Conservation (phyloP, 2,329 filamentous ascomycete genomes). For the Triangularia setosa region DNA sequence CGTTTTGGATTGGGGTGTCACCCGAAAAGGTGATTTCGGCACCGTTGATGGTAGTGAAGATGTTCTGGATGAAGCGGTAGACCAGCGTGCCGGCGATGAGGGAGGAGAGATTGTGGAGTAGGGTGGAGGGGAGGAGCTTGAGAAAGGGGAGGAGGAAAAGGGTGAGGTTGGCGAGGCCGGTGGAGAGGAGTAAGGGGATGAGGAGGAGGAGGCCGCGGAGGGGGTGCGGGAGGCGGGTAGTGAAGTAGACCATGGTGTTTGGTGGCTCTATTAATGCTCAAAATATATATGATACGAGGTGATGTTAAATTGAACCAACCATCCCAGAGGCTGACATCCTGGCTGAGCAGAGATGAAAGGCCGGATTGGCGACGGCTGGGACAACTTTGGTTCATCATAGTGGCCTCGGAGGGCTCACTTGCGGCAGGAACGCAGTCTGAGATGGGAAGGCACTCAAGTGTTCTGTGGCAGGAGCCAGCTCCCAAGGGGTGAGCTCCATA, state of each 20-base stretch:
- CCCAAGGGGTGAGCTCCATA: too few relatives aligned
- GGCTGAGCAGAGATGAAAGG: background rate
- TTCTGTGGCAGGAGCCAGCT: background rate
- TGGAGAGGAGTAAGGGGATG: slow-evolving; percentile 50
- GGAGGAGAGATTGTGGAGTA: slow-evolving; percentile 51
- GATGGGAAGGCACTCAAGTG: background rate
- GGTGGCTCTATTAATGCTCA: background rate
- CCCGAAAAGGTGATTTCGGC: slow-evolving; percentile 52
- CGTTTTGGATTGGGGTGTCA: slow-evolving; percentile 46
- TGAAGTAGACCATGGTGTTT: background rate
- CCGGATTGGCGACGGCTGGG: background rate
- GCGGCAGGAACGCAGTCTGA: background rate
- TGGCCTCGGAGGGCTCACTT: background rate
- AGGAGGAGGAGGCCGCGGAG: slow-evolving; percentile 42
- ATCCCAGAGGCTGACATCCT: background rate
- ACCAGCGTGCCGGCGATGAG: slow-evolving; percentile 46
- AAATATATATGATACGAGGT: background rate
- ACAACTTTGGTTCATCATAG: background rate
- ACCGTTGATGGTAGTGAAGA: slow-evolving; percentile 53
- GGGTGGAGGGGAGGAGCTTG: slow-evolving; percentile 33
- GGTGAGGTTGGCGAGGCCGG: slow-evolving; percentile 49
- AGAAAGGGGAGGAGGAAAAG: slow-evolving; percentile 44
- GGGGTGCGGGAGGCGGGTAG: slow-evolving; percentile 19
- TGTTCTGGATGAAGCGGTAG: slow-evolving; percentile 54
- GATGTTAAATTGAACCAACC: background rate